Base-by-base conservation (phyloP, 1,284 basidiomycete species). In the Gastroboletus turbinatus region DNA sequence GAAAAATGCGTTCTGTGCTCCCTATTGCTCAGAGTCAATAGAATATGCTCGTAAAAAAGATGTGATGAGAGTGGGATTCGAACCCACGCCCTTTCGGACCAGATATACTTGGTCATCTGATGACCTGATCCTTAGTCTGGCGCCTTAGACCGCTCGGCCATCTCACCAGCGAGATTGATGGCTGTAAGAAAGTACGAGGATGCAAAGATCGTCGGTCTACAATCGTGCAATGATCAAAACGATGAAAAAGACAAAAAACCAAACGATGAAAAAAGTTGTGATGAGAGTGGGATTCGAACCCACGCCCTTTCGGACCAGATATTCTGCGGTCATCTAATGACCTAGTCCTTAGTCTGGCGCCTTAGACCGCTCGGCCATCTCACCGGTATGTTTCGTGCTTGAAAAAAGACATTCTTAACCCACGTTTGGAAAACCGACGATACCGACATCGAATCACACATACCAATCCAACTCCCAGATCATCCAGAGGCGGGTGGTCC, bases 21-120 rank as follows among this genome's bases (percentile, higher is more conserved):
- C n/a, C n/a, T n/a, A 23, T 23, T 23, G 23, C 4, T 23, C 23
- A 23, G 23, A 23, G 23, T 23, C 23, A 23, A 23, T 23, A 23
- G 23, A 23, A 23, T 23, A 4, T 23, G 4, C 3, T 23, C 4
- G 3, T 23, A 23, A 23, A 23, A 23, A 23, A 23, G 23, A 23
- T 23, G 23, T 33, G 38, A 70, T 55, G 78, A 83, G 79, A 82
- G 81, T 80, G 82, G 80, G 82, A 84, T 83, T 85, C 80, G 82
- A 84, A 85, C 82, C 80, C 83, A 83, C 80, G 83, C 83, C 82
- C 80, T 75, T 74, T 69, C 75, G 71, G 79, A 81, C 80, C 78
- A 81, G 78, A 80, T 81, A 66, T 46, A 1, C 65, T 17, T 33
- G 60, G 68, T 68, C 68, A 73, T 72, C 68, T 0, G 5, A 72